Evolutionary conservation across 441 rosid species (phyloP), one percentile per base, ranked within the genome.

Genomic region (Theobroma grandiflorum): DNA sequence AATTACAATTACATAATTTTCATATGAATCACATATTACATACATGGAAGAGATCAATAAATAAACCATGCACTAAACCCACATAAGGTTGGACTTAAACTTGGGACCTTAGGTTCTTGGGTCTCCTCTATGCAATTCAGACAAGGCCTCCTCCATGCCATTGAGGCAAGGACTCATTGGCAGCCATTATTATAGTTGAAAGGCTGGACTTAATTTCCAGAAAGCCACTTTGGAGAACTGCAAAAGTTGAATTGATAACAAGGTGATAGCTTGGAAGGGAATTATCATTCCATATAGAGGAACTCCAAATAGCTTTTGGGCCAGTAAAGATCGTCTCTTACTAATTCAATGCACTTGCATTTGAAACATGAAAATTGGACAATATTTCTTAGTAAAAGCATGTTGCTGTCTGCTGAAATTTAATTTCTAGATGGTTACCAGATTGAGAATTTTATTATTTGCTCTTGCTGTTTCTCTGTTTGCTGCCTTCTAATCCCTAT

Each of bases 381-480:
- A 33, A 71, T 71, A 52, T 71, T 71, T 71, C 31, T 26, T 22
- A 12, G 53, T 4, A 49, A 70, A 49, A 31, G 8, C 14, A 31
- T 16, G 3, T 70, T 47, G 31, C 49, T 31, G 42, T 31, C 6
- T 31, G 74, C 58, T 49, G 26, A 49, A 70, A 12, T 31, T 16
- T 63, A 70, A 70, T 70, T 49, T 70, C 43, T 70, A 31, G 53
- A 49, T 69, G 40, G 40, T 49, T 70, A 49, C 3, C 42, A 49
- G 42, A 61, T 74, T 72, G 45, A 38, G 57, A 69, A 16, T 47
- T 70, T 47, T 47, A 26, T 70, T 70, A 33, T 20, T 47, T 26
- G 58, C 4, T 58, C 4, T 22, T 22, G 14, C 63, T 42, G 20
- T 42, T n/a, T 22, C 40, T 26, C 55, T 2, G 38, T 74, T 50